Evolutionary conservation across 2,329 filamentous ascomycete species (phyloP).

Genomic region (Elsinoe ampelina): DNA sequence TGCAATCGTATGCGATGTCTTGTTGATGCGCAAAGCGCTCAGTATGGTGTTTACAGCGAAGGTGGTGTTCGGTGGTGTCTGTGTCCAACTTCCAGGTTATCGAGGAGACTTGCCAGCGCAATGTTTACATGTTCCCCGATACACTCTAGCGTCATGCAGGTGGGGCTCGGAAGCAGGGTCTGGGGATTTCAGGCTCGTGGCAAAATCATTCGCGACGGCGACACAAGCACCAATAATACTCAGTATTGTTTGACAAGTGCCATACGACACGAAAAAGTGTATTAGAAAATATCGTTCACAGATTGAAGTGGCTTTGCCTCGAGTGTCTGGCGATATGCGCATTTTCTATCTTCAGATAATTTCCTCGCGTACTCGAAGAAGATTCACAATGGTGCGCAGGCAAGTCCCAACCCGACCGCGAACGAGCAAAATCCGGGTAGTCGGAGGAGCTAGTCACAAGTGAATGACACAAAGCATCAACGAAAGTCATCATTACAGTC

Average conservation of each 20-base stretch:
- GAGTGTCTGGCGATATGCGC: no score
- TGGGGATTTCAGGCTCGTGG: not conserved
- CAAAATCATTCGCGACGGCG: not conserved
- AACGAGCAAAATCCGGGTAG: no score
- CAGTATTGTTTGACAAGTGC: no score
- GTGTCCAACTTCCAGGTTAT: not conserved
- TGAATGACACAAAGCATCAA: not conserved
- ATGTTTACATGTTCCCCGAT: slow-evolving; percentile 4
- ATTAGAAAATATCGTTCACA: no score
- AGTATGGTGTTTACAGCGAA: not conserved
- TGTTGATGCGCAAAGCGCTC: slow-evolving; percentile 1
- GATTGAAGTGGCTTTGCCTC: no score
- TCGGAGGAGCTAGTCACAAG: no score
- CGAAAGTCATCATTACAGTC: slow-evolving; percentile 4
- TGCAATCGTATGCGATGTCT: not conserved
- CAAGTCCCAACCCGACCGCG: no score
- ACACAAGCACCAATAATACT: not conserved
- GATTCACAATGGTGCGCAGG: no score
- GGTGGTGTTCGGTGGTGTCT: not conserved
- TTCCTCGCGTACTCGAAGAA: no score
- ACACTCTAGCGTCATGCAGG: not conserved
- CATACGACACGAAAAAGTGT: no score
- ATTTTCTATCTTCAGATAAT: no score
- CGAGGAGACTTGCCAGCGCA: not conserved
- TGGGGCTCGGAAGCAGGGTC: slow-evolving; percentile 6